phyloP scores from a whole-genome alignment of 495 filamentous ascomycete genomes.

The Trichodelitschia bisporula region DNA sequence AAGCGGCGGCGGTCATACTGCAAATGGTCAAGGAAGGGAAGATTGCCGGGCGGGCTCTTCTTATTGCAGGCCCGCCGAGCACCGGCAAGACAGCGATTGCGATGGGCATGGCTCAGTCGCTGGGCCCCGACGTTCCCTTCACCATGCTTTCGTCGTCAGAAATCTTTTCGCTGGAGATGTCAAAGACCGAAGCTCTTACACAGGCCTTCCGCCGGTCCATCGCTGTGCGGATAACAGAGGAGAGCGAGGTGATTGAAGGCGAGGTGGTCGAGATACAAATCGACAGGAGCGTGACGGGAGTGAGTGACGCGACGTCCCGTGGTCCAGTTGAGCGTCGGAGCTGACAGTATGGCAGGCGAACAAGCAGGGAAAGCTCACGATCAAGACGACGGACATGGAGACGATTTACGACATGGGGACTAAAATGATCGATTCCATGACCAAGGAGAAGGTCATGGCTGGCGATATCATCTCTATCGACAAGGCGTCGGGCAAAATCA shows the following conservation, averaged over 20 bases:
- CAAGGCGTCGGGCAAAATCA: constrained; percentile 92
- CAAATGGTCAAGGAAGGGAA: constrained; percentile 98
- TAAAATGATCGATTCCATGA: constrained; percentile 99
- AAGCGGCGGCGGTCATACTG: constrained; percentile 82
- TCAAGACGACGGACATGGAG: constrained; percentile 99
- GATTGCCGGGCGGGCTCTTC: constrained; percentile 82
- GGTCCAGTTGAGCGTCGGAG: neutral
- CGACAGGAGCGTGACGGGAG: constrained; percentile 85
- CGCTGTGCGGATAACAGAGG: constrained; percentile 88
- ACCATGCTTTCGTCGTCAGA: constrained; percentile 87
- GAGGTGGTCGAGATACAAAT: constrained; percentile 99
- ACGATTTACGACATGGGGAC: constrained; percentile 97
- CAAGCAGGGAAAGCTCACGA: constrained; percentile 96
- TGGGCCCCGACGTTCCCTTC: constrained; percentile 85
- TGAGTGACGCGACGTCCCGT: constrained; percentile 13
- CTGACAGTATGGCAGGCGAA: constrained; percentile 26
- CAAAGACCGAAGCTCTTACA: constrained; percentile 90
- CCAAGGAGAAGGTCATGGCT: constrained; percentile 93
- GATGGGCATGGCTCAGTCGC: constrained; percentile 93
- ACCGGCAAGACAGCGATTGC: constrained; percentile 97
- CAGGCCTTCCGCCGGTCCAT: constrained; percentile 96
- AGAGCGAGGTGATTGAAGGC: constrained; percentile 96
- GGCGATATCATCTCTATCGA: constrained; percentile 97
- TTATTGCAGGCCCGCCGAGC: constrained; percentile 91
- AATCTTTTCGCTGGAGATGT: constrained; percentile 97